These are phyloP conservation scores for Thraustochytrium striatum DNA, from an alignment of 352 stramenopile genomes.

Conservation along the genomic window DNA sequence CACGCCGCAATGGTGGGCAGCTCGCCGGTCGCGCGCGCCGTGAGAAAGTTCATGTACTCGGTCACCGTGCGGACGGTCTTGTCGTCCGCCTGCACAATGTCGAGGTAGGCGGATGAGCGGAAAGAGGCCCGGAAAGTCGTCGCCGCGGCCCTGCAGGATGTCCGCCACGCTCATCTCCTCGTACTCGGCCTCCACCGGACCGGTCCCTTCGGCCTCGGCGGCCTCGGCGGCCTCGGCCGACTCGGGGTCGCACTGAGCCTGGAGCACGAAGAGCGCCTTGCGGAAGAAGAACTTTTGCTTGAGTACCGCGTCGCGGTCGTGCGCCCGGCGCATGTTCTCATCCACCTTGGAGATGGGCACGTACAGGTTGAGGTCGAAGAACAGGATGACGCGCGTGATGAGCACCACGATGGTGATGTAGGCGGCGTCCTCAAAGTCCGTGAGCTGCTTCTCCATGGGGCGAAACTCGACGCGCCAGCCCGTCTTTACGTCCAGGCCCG, in stretches of 20 bases:
- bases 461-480: constrained; percentile 88
- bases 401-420: constrained; percentile 98
- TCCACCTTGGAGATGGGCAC: constrained; percentile 95
- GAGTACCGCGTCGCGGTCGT: constrained; percentile 85
- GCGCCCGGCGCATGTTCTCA: constrained; percentile 97
- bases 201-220: background rate
- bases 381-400: constrained; percentile 94
- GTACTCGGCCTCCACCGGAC: constrained; percentile 23
- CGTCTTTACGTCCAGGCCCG: constrained; percentile 67
- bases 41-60: constrained; percentile 64
- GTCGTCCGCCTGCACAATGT: constrained; percentile 85
- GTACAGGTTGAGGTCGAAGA: constrained; percentile 99
- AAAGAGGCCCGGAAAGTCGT: constrained; percentile 79
- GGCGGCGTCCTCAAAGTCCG: constrained; percentile 99
- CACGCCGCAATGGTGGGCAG: constrained; percentile 77
- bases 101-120: constrained; percentile 84
- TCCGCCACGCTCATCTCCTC: constrained; percentile 73
- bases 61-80: constrained; percentile 63
- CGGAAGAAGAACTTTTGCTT: constrained; percentile 97
- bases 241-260: constrained; percentile 29
- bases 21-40: constrained; percentile 77
- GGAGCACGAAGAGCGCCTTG: constrained; percentile 55
- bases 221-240: background rate
- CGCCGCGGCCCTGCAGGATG: constrained; percentile 80
- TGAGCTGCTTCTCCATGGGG: constrained; percentile 99